phyloP scores from a whole-genome alignment of 768 basidiomycete species.

The Russula sp. region DNA sequence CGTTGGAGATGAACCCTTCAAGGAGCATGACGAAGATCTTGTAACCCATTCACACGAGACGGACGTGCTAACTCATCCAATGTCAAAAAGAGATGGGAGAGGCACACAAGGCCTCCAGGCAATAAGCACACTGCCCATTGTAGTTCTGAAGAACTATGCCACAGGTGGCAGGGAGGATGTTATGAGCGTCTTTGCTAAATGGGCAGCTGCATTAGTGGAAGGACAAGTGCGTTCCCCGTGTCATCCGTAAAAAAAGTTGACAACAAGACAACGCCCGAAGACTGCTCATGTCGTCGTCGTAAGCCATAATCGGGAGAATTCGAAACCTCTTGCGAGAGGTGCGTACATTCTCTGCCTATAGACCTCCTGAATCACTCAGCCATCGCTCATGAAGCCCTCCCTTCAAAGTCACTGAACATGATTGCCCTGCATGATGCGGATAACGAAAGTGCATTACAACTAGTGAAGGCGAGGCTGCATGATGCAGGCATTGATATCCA shows the following conservation, averaged over 20 bases:
- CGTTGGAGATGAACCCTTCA: slow-evolving; percentile 62
- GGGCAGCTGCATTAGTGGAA: slow-evolving; percentile 79
- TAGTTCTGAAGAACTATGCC: slow-evolving; percentile 78
- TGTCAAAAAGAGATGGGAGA: slow-evolving; percentile 3
- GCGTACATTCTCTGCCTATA: slow-evolving; percentile 10
- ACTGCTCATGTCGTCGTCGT: slow-evolving; percentile 88
- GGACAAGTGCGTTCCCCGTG: slow-evolving; percentile 47
- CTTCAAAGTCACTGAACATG: slow-evolving; percentile 71
- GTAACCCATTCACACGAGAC: slow-evolving; percentile 1
- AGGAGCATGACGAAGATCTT: slow-evolving; percentile 29
- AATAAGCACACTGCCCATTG: slow-evolving; percentile 67
- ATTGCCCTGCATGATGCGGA: slow-evolving; percentile 86
- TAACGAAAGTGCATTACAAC: slow-evolving; percentile 64
- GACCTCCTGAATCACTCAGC: neutral
- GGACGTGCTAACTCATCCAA: neutral
- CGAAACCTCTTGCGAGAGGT: slow-evolving; percentile 81
- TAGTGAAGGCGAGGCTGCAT: slow-evolving; percentile 70
- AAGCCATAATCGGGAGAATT: slow-evolving; percentile 84
- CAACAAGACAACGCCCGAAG: slow-evolving; percentile 32
- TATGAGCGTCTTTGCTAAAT: slow-evolving; percentile 67
- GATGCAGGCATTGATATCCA: slow-evolving; percentile 46
- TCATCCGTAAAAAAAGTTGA: neutral
- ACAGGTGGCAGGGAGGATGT: slow-evolving; percentile 59
- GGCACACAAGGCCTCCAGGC: slow-evolving; percentile 36
- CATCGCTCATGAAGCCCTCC: slow-evolving; percentile 48